These are phyloP conservation scores for Pterocarpus macrocarpus DNA, from an alignment of 306 rosid species.

Conservation along the genomic window DNA sequence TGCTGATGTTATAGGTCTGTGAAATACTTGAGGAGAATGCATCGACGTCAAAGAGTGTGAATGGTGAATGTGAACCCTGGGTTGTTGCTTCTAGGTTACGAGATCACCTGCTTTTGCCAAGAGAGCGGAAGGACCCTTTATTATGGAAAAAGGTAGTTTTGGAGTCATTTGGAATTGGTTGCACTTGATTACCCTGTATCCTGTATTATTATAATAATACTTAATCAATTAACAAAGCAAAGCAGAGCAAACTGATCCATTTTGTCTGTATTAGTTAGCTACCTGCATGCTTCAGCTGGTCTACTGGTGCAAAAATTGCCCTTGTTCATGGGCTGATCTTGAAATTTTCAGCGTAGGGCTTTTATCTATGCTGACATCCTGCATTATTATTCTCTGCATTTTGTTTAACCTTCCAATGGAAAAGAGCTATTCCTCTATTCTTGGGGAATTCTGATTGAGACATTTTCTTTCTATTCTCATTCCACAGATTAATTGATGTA, in stretches of 20 bases:
- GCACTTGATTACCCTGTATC: slow-evolving; percentile 30
- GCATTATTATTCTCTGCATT: slow-evolving; percentile 7
- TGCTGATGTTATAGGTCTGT: slow-evolving; percentile 68
- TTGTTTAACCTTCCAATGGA: slow-evolving; percentile 37
- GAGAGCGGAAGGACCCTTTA: slow-evolving; percentile 79
- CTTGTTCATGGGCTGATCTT: slow-evolving; percentile 28
- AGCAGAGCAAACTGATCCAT: slow-evolving; percentile 35
- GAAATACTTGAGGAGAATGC: slow-evolving; percentile 94
- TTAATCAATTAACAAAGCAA: slow-evolving; percentile 32
- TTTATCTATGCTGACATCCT: slow-evolving; percentile 28
- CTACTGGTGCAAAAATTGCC: slow-evolving; percentile 31
- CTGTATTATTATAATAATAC: not conserved
- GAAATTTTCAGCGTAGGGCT: slow-evolving; percentile 28
- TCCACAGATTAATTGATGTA: slow-evolving; percentile 33
- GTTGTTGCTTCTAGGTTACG: slow-evolving; percentile 86
- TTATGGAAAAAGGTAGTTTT: slow-evolving; percentile 82
- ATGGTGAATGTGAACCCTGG: slow-evolving; percentile 82
- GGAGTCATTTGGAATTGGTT: slow-evolving; percentile 14
- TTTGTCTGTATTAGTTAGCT: slow-evolving; percentile 19
- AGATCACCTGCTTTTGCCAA: slow-evolving; percentile 90
- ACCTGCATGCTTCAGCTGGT: slow-evolving; percentile 30
- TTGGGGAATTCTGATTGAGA: not conserved
- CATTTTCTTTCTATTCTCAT: slow-evolving; percentile 23
- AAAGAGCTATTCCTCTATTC: not conserved
- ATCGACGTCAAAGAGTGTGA: slow-evolving; percentile 64